Conservation (phyloP, 441 rosid species). For the Gossypium aridum region DNA sequence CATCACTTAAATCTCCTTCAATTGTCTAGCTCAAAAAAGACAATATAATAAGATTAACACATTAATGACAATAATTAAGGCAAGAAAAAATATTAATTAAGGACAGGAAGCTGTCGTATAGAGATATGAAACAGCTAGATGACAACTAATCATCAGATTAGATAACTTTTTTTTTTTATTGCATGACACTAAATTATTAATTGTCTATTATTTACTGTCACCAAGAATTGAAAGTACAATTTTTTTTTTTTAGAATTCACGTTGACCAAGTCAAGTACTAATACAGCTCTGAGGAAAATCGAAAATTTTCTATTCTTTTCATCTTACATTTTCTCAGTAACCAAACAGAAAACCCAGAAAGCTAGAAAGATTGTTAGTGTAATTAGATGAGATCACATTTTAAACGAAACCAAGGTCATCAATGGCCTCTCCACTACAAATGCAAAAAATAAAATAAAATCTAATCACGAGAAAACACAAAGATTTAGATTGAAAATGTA, state of each 20-base stretch:
- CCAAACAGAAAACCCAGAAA: not conserved
- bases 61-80: not conserved
- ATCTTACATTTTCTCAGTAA: not conserved
- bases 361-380: not conserved
- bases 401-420: not conserved
- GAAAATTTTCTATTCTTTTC: not conserved
- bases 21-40: not conserved
- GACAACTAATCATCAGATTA: conserved; percentile 4
- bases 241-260: not conserved
- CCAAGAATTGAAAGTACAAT: not conserved
- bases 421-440: not conserved
- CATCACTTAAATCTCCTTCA: conserved; percentile 33
- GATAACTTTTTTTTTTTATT: conserved; percentile 1
- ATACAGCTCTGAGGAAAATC: not conserved
- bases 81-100: not conserved
- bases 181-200: not conserved
- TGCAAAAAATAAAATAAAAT: not conserved
- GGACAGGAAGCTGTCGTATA: not conserved
- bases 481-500: not conserved
- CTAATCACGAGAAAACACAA: not conserved
- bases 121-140: conserved; percentile 9
- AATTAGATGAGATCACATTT: not conserved
- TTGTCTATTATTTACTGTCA: not conserved
- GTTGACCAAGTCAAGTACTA: not conserved
- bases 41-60: not conserved